Conservation (phyloP, 306 rosid species). For the Glycine tomentella region DNA sequence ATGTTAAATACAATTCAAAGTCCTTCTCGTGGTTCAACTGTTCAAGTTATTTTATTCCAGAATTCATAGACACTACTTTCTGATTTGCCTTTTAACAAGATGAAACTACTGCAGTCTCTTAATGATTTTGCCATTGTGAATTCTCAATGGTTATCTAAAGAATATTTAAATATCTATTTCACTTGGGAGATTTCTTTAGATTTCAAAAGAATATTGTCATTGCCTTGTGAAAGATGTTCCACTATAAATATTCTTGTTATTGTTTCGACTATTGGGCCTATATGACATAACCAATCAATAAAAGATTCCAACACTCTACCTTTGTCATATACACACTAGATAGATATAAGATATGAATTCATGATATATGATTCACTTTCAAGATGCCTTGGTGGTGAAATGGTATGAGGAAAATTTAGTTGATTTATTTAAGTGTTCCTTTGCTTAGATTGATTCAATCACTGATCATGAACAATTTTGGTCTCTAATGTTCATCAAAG, state of each 20-base stretch:
- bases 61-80: conserved; percentile 1
- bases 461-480: conserved; percentile 25
- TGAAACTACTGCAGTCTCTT: conserved; percentile 8
- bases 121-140: conserved; percentile 21
- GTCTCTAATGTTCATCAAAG: conserved; percentile 3
- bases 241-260: too few relatives aligned
- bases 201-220: conserved; percentile 12
- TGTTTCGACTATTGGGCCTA: too few relatives aligned
- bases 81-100: neutral
- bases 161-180: neutral
- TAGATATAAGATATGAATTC: too few relatives aligned
- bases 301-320: too few relatives aligned
- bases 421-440: conserved; percentile 6
- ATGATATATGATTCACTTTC: too few relatives aligned
- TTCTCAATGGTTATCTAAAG: conserved; percentile 3
- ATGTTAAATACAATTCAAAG: neutral
- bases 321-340: too few relatives aligned
- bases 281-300: too few relatives aligned
- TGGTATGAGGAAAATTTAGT: conserved; percentile 3
- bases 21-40: neutral
- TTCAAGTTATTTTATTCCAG: neutral
- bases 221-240: too few relatives aligned
- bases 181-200: neutral
- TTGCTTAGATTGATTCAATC: conserved; percentile 8
- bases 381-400: too few relatives aligned